Evolutionary conservation across 805 yeast genomes (phyloP).

Genomic region (Saccharomycopsis guyanensis): DNA sequence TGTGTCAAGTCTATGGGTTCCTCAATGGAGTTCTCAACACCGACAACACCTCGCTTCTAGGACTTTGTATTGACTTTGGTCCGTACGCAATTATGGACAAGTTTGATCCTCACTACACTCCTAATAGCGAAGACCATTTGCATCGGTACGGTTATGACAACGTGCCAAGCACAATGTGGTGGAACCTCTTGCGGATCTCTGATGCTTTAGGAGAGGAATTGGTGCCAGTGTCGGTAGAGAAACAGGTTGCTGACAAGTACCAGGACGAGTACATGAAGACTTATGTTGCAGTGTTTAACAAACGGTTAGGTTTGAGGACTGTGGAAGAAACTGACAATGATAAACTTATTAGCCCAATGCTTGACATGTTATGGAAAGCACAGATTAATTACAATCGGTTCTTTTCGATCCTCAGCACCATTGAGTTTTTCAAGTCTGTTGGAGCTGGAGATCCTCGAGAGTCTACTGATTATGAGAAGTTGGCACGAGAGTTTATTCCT

Average conservation of each 20-base stretch:
- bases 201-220: constrained; percentile 76
- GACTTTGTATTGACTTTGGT: constrained; percentile 87
- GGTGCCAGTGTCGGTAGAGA: constrained; percentile 63
- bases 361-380: constrained; percentile 51
- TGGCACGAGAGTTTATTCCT: constrained; percentile 27
- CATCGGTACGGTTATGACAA: constrained; percentile 73
- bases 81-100: constrained; percentile 89
- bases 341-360: constrained; percentile 46
- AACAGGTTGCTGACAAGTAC: constrained; percentile 52
- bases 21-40: constrained; percentile 92
- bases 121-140: constrained; percentile 79
- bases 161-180: constrained; percentile 84
- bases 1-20: constrained; percentile 89
- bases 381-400: constrained; percentile 76
- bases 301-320: constrained; percentile 58
- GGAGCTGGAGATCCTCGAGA: neutral
- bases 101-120: constrained; percentile 74
- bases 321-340: constrained; percentile 34
- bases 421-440: constrained; percentile 30
- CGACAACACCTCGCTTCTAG: constrained; percentile 86
- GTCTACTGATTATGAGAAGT: constrained; percentile 22
- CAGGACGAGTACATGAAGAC: constrained; percentile 51
- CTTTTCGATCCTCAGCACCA: constrained; percentile 54
- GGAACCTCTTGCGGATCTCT: constrained; percentile 82
- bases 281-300: constrained; percentile 50